Evolutionary conservation across 2,329 filamentous ascomycete genomes (phyloP).

Genomic region (Trichoderma atrobrunneum): DNA sequence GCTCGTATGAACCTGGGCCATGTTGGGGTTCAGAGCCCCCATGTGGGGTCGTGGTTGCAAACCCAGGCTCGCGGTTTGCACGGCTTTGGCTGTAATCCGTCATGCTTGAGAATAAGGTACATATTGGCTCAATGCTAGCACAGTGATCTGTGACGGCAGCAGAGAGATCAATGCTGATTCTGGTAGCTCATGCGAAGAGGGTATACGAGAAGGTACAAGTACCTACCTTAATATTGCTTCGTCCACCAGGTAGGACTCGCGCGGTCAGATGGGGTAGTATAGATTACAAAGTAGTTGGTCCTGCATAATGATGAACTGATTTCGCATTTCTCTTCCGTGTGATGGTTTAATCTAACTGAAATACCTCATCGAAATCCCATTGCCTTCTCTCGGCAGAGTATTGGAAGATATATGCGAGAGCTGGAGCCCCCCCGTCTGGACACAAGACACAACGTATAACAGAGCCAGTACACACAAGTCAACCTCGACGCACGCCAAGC

Average conservation of each 20-base stretch:
- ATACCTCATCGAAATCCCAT: background rate
- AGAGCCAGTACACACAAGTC: background rate
- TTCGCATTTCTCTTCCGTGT: background rate
- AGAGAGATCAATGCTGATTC: background rate
- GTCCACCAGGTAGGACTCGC: background rate
- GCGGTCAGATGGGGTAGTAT: background rate
- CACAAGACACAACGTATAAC: background rate
- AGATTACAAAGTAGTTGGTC: background rate
- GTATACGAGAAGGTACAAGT: background rate
- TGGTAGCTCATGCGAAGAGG: background rate
- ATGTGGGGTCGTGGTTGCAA: background rate
- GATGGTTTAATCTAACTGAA: slow-evolving; percentile 14
- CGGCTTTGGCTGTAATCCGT: background rate
- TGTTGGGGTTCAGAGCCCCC: slow-evolving; percentile 12
- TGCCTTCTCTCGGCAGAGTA: background rate
- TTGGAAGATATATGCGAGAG: background rate
- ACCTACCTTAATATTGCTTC: background rate
- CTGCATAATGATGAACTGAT: slow-evolving; percentile 4
- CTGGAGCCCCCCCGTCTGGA: background rate
- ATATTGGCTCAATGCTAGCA: background rate
- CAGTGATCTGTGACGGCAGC: background rate
- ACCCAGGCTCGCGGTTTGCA: background rate
- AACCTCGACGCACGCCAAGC: background rate
- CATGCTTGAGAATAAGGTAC: background rate
- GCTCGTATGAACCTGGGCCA: slow-evolving; percentile 15